A percentile compares a stretch with the other conserved stretches of the same genome.
Conservation (phyloP, 805 yeast species). For the Cyberlindnera petersonii region DNA sequence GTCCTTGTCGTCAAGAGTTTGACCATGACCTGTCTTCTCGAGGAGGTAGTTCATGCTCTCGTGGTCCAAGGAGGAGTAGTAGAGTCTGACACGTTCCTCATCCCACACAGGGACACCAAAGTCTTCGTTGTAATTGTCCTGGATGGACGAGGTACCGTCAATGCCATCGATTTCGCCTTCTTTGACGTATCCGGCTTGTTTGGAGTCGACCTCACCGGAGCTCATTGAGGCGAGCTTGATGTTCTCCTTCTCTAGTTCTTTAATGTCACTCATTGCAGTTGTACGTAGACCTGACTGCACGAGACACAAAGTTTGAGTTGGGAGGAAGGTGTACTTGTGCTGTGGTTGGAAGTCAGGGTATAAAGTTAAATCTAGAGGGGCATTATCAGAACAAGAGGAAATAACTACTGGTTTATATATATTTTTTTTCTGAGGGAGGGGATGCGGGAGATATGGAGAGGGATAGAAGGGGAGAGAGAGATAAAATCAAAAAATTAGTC, state of each 20-base stretch:
- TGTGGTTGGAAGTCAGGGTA: too few relatives aligned
- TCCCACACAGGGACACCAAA: conserved; percentile 11
- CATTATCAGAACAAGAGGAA: too few relatives aligned
- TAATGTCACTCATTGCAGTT: not conserved
- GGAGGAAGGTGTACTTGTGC: too few relatives aligned
- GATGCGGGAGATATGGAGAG: too few relatives aligned
- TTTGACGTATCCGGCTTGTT: not conserved
- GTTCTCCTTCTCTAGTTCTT: too few relatives aligned
- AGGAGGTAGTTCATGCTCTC: conserved; percentile 7
- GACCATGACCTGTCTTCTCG: conserved; percentile 20
- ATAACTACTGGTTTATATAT: too few relatives aligned
- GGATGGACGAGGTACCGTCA: not conserved
- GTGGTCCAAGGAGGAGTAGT: conserved; percentile 7
- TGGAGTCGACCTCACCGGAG: conserved; percentile 1
- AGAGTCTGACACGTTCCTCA: conserved; percentile 8
- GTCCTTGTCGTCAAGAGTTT: conserved; percentile 9
- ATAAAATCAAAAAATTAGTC: too few relatives aligned
- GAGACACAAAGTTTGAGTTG: too few relatives aligned
- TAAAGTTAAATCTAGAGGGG: too few relatives aligned
- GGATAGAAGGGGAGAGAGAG: too few relatives aligned
- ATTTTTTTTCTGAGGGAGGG: too few relatives aligned
- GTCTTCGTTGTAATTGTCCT: not conserved
- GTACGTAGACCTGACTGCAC: too few relatives aligned
- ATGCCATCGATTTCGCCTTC: not conserved
- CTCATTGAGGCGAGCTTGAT: not conserved